Percentiles rank a stretch among this genome's conserved stretches.
phyloP scores from a whole-genome alignment of 2,329 filamentous ascomycete genomes.

The Aureobasidium mangrovei region DNA sequence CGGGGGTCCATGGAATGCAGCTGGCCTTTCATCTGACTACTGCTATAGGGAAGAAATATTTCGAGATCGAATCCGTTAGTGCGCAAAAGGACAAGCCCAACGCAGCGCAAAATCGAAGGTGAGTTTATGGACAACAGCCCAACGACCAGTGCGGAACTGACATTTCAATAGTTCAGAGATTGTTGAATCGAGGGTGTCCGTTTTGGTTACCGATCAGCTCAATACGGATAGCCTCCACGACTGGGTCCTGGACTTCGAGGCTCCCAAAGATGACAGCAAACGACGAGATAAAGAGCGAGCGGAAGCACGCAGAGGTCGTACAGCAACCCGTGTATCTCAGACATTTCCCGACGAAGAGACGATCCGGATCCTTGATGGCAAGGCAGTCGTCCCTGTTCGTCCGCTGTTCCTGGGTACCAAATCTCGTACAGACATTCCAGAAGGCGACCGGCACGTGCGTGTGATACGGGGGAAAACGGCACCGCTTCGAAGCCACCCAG shows the following conservation, averaged over 20 bases:
- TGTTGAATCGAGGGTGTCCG: slow-evolving; percentile 26
- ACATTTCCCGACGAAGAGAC: slow-evolving; percentile 17
- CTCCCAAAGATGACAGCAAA: slow-evolving; percentile 1
- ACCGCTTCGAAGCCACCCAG: slow-evolving; percentile 13
- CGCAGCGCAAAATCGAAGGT: neutral
- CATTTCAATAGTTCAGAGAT: slow-evolving; percentile 20
- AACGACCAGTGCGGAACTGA: neutral
- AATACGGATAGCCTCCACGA: slow-evolving; percentile 22
- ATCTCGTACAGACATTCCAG: neutral
- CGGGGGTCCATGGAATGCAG: neutral
- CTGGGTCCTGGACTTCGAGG: slow-evolving; percentile 22
- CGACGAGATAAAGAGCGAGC: slow-evolving; percentile 1
- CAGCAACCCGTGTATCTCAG: slow-evolving; percentile 10
- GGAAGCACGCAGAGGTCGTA: slow-evolving; percentile 15
- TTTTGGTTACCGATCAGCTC: slow-evolving; percentile 26
- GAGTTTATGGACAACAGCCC: neutral
- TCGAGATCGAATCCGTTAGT: slow-evolving; percentile 11
- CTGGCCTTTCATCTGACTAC: neutral
- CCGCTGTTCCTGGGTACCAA: slow-evolving; percentile 3
- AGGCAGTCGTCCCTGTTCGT: neutral
- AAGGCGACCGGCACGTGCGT: neutral
- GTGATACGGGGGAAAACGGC: slow-evolving; percentile 7
- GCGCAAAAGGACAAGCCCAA: neutral
- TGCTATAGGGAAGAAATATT: slow-evolving; percentile 13
- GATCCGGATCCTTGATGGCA: slow-evolving; percentile 17